Evolutionary conservation across 2,329 filamentous ascomycete genomes (phyloP), one percentile per base, ranked within the genome.

Genomic region (Colletotrichum musicola): DNA sequence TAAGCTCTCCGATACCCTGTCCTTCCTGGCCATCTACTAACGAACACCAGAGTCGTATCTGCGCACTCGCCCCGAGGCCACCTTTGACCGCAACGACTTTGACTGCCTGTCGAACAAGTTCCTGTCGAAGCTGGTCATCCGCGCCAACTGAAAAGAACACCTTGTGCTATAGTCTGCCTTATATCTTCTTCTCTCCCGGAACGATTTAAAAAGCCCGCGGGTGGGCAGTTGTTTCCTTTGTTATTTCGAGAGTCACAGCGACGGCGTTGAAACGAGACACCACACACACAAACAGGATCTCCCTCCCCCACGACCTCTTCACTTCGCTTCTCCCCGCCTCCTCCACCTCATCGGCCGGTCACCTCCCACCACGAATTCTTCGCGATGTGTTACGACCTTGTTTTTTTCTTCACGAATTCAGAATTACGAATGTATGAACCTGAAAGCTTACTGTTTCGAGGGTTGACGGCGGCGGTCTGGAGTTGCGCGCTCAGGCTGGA

Each of bases 61-160:
- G 70, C 91, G 93, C 76, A 90, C 90, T 70, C 93, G 95, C 74
- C 88, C 89, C 73, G 90, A 91, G 67, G 89, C 92, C 76, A 93
- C 92, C 81, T 98, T 97, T 80, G 92, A 97, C 83, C 90, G 93
- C 74, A 89, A 92, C 75, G 93, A 98, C 84, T 98, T 98, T 78
- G 95, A 98, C 84, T 96, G 91, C 70, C 83, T 98, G 78, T 97
- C 95, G 61, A 98, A 97, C 86, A 98, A 98, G 85, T 98, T 98
- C 85, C 84, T 98, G 74, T 97, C 95, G 44, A 97, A 97, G 83
- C 89, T 98, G 77, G 95, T 98, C 79, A 97, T 98, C 80, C 94
- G 95, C 75, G 93, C 95, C 76, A 97, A 97, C 84, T 97, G 86
- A 79, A 68, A 4, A 35, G 30, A 35, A 35, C 65, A 71, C 69